Percentiles rank a stretch among this genome's conserved stretches.
phyloP scores from a whole-genome alignment of 176 grass and related monocot species.

The Bothriochloa decipiens region DNA sequence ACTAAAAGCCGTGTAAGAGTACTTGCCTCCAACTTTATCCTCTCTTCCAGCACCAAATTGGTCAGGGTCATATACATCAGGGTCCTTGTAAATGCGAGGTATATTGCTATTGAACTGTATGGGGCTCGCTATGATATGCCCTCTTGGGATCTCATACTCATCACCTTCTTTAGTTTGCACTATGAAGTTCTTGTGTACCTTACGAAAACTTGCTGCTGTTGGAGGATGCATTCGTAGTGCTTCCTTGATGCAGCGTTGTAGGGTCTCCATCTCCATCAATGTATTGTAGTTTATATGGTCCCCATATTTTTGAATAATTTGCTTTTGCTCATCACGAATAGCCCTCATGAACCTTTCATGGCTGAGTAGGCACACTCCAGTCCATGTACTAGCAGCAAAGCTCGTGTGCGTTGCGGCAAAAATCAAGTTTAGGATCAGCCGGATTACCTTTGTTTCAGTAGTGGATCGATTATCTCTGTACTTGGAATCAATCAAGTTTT shows the following conservation, averaged over 20 bases:
- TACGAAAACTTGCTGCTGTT: background rate
- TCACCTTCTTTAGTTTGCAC: background rate
- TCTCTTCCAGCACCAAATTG: background rate
- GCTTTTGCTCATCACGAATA: background rate
- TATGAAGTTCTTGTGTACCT: background rate
- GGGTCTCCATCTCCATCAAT: background rate
- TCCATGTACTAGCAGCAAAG: background rate
- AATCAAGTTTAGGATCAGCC: background rate
- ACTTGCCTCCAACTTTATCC: background rate
- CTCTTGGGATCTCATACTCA: background rate
- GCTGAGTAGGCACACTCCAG: background rate
- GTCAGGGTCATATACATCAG: background rate
- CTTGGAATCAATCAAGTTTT: slow-evolving; percentile 57
- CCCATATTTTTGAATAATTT: background rate
- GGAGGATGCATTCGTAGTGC: background rate
- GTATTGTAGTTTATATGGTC: background rate
- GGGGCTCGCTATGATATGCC: background rate
- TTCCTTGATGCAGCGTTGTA: background rate
- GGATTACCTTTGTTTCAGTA: background rate
- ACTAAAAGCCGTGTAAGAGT: background rate
- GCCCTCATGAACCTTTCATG: background rate
- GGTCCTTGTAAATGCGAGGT: background rate
- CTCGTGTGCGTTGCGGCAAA: background rate
- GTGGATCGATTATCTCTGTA: slow-evolving; percentile 39
- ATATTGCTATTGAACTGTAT: background rate